phyloP scores from a whole-genome alignment of 2,329 filamentous ascomycete species.

The Bipolaris zeicola region DNA sequence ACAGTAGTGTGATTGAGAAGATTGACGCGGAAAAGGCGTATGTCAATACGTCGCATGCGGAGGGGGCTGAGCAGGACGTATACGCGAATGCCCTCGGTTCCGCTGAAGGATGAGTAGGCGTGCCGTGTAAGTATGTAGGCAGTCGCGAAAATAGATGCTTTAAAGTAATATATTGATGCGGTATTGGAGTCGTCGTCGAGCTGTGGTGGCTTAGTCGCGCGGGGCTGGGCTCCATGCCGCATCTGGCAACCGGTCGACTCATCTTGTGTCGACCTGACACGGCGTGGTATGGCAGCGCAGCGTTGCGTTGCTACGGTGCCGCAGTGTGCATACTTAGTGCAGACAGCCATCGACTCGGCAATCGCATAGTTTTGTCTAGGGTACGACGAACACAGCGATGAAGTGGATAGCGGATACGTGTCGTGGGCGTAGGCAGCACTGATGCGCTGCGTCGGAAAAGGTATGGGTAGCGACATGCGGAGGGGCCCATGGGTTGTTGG shows the following conservation, averaged over 20 bases:
- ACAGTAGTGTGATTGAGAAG: neutral
- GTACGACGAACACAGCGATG: slow-evolving; percentile 30
- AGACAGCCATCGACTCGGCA: slow-evolving; percentile 4
- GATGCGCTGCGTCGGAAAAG: slow-evolving; percentile 11
- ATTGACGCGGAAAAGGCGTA: slow-evolving; percentile 1
- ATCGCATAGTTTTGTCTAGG: slow-evolving; percentile 12
- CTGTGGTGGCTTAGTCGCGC: slow-evolving; percentile 10
- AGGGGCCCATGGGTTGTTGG: neutral
- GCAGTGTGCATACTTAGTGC: slow-evolving; percentile 10
- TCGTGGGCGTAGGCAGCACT: slow-evolving; percentile 15
- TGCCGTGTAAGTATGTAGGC: neutral
- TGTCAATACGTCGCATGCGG: slow-evolving; percentile 2
- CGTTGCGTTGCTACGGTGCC: slow-evolving; percentile 20
- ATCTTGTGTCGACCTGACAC: slow-evolving; percentile 12
- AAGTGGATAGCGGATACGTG: slow-evolving; percentile 16
- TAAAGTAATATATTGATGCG: slow-evolving; percentile 5
- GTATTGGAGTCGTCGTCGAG: slow-evolving; percentile 2
- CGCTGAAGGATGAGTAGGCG: neutral
- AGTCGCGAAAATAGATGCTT: no score
- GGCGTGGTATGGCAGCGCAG: slow-evolving; percentile 15
- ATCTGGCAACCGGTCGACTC: slow-evolving; percentile 14
- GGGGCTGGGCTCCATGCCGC: neutral
- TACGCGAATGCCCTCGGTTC: neutral
- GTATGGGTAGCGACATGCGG: neutral
- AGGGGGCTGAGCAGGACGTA: slow-evolving; percentile 5